Percentiles rank a stretch among this genome's conserved stretches.
phyloP scores from a whole-genome alignment of 176 grass and related monocot species.

The Avena atlantica region DNA sequence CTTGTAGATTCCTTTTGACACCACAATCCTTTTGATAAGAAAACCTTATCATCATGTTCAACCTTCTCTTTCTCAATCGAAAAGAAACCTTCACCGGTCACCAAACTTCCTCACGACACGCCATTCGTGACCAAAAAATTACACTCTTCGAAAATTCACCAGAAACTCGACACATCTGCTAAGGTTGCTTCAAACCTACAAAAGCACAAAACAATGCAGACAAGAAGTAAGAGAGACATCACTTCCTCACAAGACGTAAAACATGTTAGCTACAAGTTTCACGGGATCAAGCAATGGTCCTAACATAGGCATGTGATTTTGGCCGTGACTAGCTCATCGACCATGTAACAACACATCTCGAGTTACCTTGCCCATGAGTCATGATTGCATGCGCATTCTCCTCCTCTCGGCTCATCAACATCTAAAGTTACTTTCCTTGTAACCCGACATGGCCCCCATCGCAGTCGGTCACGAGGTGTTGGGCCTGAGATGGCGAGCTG shows the following conservation, averaged over 20 bases:
- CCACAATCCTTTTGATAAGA: not conserved
- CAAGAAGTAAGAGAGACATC: conserved; percentile 8
- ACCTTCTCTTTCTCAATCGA: not conserved
- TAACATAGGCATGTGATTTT: not conserved
- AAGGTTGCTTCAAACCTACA: not conserved
- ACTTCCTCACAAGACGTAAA: not conserved
- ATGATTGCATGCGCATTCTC: not conserved
- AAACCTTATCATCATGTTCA: not conserved
- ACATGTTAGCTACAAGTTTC: not conserved
- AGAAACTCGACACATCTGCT: conserved; percentile 1
- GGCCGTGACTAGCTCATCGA: not conserved
- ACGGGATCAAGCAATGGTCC: not conserved
- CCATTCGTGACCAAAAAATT: not conserved
- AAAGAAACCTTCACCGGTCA: not conserved
- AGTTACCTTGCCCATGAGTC: not conserved
- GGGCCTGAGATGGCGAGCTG: not conserved
- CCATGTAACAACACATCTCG: not conserved
- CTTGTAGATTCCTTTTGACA: not conserved
- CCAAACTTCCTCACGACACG: not conserved
- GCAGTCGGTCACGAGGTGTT: not conserved
- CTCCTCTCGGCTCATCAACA: not conserved
- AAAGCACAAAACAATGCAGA: not conserved
- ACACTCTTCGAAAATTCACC: not conserved
- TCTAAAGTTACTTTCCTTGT: not conserved
- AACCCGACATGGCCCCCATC: not conserved